Evolutionary conservation across 306 rosid species (phyloP).

Genomic region (Neltuma alba): DNA sequence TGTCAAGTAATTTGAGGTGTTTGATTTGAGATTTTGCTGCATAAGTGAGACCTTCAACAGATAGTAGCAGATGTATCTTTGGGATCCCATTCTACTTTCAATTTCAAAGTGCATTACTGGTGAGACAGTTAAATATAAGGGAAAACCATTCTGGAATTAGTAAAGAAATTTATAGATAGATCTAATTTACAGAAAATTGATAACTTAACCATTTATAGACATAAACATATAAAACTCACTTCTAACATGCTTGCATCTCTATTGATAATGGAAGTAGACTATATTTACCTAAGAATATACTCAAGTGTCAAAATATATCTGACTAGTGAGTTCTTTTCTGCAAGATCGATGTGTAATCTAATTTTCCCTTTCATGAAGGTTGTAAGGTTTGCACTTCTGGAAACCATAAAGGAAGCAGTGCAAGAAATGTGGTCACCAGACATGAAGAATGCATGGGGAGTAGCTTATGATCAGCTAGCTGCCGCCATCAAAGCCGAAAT

Average conservation of each 20-base stretch:
- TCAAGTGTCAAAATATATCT: neutral
- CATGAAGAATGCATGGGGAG: slow-evolving; percentile 85
- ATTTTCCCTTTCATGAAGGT: slow-evolving; percentile 47
- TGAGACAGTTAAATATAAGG: no score
- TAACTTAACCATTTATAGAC: neutral
- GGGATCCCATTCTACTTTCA: neutral
- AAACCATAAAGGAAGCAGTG: slow-evolving; percentile 72
- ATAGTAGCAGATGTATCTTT: neutral
- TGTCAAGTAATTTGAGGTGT: neutral
- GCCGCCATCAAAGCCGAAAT: slow-evolving; percentile 78
- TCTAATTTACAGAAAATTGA: neutral
- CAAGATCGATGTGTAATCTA: neutral
- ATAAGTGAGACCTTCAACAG: neutral
- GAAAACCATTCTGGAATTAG: neutral
- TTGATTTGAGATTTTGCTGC: neutral
- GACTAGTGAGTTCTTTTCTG: neutral
- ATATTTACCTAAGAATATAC: neutral
- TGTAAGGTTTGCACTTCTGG: slow-evolving; percentile 68
- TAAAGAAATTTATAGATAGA: neutral
- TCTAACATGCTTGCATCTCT: neutral
- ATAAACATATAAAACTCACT: neutral
- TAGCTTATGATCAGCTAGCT: slow-evolving; percentile 79
- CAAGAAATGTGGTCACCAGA: slow-evolving; percentile 78
- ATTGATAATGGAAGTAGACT: neutral
- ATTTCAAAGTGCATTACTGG: no score